These are phyloP conservation scores for Davidsoniella eucalypti DNA, from an alignment of 2,329 filamentous ascomycete species.

Conservation along the genomic window DNA sequence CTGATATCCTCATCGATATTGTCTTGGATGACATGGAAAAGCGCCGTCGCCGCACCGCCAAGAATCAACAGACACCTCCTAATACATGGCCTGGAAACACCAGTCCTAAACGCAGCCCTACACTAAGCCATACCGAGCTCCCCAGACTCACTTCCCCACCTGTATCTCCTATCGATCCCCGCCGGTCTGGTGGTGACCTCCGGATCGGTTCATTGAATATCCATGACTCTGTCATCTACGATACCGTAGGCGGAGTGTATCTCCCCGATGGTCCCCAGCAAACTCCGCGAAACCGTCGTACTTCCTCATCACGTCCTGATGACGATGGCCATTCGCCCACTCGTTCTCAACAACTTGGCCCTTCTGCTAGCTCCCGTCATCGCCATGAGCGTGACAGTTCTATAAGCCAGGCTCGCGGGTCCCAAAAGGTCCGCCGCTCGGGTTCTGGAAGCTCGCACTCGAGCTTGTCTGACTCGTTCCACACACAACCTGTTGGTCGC, in stretches of 20 bases:
- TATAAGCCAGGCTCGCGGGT: slow-evolving; percentile 53
- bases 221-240: slow-evolving; percentile 33
- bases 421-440: slow-evolving; percentile 66
- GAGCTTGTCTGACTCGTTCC: slow-evolving; percentile 42
- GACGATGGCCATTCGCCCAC: slow-evolving; percentile 24
- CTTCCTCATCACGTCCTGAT: slow-evolving; percentile 31
- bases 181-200: slow-evolving; percentile 31
- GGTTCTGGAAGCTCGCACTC: slow-evolving; percentile 90
- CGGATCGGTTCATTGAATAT: slow-evolving; percentile 42
- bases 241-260: slow-evolving; percentile 14
- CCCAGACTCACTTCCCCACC: slow-evolving; percentile 53
- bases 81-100: slow-evolving; percentile 47
- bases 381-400: slow-evolving; percentile 35
- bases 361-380: not conserved
- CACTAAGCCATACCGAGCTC: slow-evolving; percentile 47
- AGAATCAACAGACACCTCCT: slow-evolving; percentile 58
- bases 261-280: slow-evolving; percentile 11
- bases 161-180: slow-evolving; percentile 36
- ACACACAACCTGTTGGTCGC: slow-evolving; percentile 16
- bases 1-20: slow-evolving; percentile 79
- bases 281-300: slow-evolving; percentile 20
- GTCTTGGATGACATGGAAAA: slow-evolving; percentile 95
- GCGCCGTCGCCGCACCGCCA: slow-evolving; percentile 72
- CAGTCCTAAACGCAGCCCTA: slow-evolving; percentile 46
- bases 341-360: not conserved